Evolutionary conservation across 164 flowering plant genomes (phyloP).

Genomic region (Aristolochia fimbriata): DNA sequence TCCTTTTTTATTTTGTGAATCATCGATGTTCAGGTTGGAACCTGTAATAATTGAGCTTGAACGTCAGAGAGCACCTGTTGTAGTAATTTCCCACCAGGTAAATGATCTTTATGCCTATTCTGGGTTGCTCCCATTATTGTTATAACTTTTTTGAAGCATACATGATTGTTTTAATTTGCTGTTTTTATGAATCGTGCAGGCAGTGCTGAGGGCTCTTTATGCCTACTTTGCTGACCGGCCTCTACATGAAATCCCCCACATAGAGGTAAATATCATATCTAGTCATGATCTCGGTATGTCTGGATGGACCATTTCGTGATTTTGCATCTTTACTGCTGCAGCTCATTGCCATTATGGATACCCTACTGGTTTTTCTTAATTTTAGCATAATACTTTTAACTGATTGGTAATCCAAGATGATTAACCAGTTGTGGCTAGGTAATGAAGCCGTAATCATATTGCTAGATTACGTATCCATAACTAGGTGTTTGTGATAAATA

Average conservation of each 20-base stretch:
- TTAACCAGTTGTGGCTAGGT: no score
- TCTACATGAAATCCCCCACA: slow-evolving; percentile 87
- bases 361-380: no score
- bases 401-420: no score
- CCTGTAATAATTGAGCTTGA: slow-evolving; percentile 99
- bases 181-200: slow-evolving; percentile 33
- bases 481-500: background rate
- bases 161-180: background rate
- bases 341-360: no score
- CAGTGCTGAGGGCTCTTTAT: slow-evolving; percentile 91
- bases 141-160: background rate
- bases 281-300: background rate
- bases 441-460: no score
- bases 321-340: no score
- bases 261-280: slow-evolving; percentile 48
- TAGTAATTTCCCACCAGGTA: slow-evolving; percentile 95
- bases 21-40: slow-evolving; percentile 57
- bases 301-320: background rate
- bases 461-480: background rate
- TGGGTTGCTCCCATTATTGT: background rate
- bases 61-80: slow-evolving; percentile 95
- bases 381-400: no score
- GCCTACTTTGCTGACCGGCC: slow-evolving; percentile 99
- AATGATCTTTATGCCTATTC: background rate
- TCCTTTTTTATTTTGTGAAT: background rate